Base-by-base conservation (phyloP, 495 filamentous ascomycete genomes). In the Podospora appendiculata region DNA sequence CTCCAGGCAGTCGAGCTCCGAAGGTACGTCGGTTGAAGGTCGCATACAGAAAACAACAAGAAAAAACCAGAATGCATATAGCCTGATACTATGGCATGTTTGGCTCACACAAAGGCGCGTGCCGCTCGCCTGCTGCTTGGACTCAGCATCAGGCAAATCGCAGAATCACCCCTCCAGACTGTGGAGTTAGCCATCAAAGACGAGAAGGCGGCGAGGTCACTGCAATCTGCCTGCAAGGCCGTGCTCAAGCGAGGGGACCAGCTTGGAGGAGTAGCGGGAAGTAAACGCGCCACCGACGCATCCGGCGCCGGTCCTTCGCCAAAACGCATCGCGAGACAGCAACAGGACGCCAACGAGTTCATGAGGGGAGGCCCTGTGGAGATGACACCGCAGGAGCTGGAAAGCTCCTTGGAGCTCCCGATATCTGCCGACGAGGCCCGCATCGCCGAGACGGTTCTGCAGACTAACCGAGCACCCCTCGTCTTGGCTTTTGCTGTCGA, bases 391-490 rank as follows among this genome's bases (percentile, higher is more conserved):
- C 75, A 72, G 34, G 77, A 84, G 38, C 69, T 83, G 32, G 88
- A 92, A 70, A 71, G 68, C 4, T 80, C 84, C 1, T 75, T 92
- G 2, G 69, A 73, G 11, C 73, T 94, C 4, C 87, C 87, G 0
- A 59, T 74, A 4, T 67, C 62, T 33, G 67, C 60, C 19, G 73
- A 79, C 25, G 86, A 89, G 59, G 78, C 82, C 18, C 69, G 75
- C 35, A 76, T 92, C 10, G 67, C 68, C 6, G 61, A 69, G 9
- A 79, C 76, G n/a, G 66, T 77, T 11, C 57, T 94, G 0, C 67
- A 81, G 42, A 92, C 87, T 9, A 94, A 93, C 61, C 73, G 89
- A 36, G 89, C 89, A 11, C 89, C 89, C 6, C 70, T 94, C 25
- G 84, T 92, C 9, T 70, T 94, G 14, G 89, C 89, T 7, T 93